These are phyloP conservation scores for Psilocybe cubensis DNA, from an alignment of 768 basidiomycete species.

Conservation along the genomic window DNA sequence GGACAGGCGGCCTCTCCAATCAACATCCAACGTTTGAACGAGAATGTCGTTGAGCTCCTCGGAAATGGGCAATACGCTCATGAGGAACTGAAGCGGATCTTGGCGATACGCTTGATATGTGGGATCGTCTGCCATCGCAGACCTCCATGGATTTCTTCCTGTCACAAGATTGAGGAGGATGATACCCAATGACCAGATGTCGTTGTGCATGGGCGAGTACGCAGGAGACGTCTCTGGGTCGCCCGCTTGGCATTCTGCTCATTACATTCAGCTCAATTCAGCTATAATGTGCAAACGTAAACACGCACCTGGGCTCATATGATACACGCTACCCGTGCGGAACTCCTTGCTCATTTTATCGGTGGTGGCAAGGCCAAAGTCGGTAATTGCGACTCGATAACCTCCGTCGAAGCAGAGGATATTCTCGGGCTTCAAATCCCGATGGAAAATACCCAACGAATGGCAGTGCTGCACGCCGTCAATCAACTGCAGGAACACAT, in stretches of 20 bases:
- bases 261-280: slow-evolving; percentile 14
- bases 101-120: slow-evolving; percentile 89
- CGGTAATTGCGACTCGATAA: slow-evolving; percentile 81
- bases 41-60: slow-evolving; percentile 73
- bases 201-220: slow-evolving; percentile 89
- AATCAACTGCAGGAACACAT: slow-evolving; percentile 91
- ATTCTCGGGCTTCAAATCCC: slow-evolving; percentile 97
- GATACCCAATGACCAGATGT: slow-evolving; percentile 96
- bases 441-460: slow-evolving; percentile 89
- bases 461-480: slow-evolving; percentile 96
- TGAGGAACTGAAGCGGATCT: slow-evolving; percentile 80
- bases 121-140: slow-evolving; percentile 79
- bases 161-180: slow-evolving; percentile 95
- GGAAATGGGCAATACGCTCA: slow-evolving; percentile 82
- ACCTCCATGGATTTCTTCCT: slow-evolving; percentile 95
- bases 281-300: neutral
- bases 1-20: slow-evolving; percentile 62
- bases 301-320: slow-evolving; percentile 89
- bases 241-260: slow-evolving; percentile 85
- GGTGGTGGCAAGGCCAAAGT: slow-evolving; percentile 94
- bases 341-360: slow-evolving; percentile 87
- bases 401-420: slow-evolving; percentile 86
- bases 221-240: slow-evolving; percentile 59
- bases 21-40: slow-evolving; percentile 70
- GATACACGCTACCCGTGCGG: slow-evolving; percentile 96